Conservation (phyloP, 495 filamentous ascomycete genomes). For the Aspergillus campestris region DNA sequence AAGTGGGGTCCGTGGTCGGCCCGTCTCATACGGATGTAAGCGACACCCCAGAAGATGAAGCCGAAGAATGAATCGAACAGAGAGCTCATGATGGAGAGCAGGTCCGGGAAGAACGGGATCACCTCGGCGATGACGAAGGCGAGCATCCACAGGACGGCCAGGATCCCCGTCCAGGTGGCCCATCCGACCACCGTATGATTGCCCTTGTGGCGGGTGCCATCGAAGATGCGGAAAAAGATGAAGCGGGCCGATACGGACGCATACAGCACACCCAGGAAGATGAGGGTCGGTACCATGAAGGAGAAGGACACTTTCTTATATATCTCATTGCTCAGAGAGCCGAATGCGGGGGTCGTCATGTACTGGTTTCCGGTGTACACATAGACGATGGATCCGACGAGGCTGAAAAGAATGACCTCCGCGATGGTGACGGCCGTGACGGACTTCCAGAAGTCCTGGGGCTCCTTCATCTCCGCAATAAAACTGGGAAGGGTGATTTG, state of each 20-base stretch:
- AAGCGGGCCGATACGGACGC: conserved; percentile 82
- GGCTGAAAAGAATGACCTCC: conserved; percentile 71
- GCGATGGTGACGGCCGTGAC: conserved; percentile 80
- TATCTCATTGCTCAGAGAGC: conserved; percentile 57
- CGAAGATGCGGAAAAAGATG: conserved; percentile 77
- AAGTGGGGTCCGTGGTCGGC: conserved; percentile 58
- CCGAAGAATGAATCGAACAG: conserved; percentile 91
- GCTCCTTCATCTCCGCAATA: conserved; percentile 87
- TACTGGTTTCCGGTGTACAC: conserved; percentile 79
- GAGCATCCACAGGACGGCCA: conserved; percentile 62
- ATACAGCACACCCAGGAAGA: conserved; percentile 83
- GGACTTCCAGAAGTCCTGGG: conserved; percentile 81
- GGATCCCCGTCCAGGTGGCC: conserved; percentile 65
- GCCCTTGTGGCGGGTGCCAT: conserved; percentile 64
- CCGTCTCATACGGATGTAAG: conserved; percentile 73
- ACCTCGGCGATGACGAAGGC: conserved; percentile 83
- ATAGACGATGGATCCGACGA: conserved; percentile 69
- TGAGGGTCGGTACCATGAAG: conserved; percentile 88
- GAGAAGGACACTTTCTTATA: conserved; percentile 81
- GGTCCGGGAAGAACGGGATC: conserved; percentile 82
- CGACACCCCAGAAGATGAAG: conserved; percentile 90
- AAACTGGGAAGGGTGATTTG: conserved; percentile 88
- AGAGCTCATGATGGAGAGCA: conserved; percentile 78
- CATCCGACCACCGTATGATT: conserved; percentile 77
- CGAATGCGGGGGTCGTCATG: conserved; percentile 73